Percentiles rank a stretch among this genome's conserved stretches.
phyloP scores from a whole-genome alignment of 1,139 yeast species.

The Zygosaccharomyces sapae region DNA sequence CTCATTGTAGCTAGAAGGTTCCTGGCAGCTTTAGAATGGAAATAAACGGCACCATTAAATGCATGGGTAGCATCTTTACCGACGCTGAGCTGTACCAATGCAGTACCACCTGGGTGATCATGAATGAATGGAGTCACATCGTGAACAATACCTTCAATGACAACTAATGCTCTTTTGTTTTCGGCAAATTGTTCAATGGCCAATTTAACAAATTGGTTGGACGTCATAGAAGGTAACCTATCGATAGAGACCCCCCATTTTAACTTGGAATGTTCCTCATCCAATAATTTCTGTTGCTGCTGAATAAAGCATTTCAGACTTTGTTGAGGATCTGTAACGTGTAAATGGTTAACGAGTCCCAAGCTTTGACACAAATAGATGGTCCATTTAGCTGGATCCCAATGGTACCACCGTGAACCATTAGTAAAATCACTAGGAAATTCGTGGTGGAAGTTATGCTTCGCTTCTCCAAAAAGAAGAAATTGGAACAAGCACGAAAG shows the following conservation, averaged over 20 bases:
- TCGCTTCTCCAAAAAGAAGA: slow-evolving; percentile 61
- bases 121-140: slow-evolving; percentile 69
- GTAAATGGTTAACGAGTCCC: slow-evolving; percentile 41
- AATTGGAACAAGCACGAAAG: slow-evolving; percentile 44
- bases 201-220: slow-evolving; percentile 47
- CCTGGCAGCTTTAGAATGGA: slow-evolving; percentile 70
- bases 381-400: slow-evolving; percentile 68
- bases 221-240: slow-evolving; percentile 52
- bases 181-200: slow-evolving; percentile 35
- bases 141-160: slow-evolving; percentile 58
- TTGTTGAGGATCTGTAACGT: slow-evolving; percentile 44
- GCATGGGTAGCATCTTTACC: slow-evolving; percentile 73
- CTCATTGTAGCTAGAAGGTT: slow-evolving; percentile 72
- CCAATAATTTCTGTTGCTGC: slow-evolving; percentile 60
- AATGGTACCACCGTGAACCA: slow-evolving; percentile 48
- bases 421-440: slow-evolving; percentile 66
- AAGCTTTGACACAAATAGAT: slow-evolving; percentile 42
- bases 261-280: slow-evolving; percentile 55
- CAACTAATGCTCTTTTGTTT: slow-evolving; percentile 40
- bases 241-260: slow-evolving; percentile 79
- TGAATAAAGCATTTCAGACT: slow-evolving; percentile 56
- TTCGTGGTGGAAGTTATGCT: slow-evolving; percentile 70
- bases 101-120: slow-evolving; percentile 70
- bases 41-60: slow-evolving; percentile 70
- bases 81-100: slow-evolving; percentile 55